Percentiles rank a stretch among this genome's conserved stretches.
Conservation (phyloP, 2,329 filamentous ascomycete genomes). For the Cyphellophora attinorum region DNA sequence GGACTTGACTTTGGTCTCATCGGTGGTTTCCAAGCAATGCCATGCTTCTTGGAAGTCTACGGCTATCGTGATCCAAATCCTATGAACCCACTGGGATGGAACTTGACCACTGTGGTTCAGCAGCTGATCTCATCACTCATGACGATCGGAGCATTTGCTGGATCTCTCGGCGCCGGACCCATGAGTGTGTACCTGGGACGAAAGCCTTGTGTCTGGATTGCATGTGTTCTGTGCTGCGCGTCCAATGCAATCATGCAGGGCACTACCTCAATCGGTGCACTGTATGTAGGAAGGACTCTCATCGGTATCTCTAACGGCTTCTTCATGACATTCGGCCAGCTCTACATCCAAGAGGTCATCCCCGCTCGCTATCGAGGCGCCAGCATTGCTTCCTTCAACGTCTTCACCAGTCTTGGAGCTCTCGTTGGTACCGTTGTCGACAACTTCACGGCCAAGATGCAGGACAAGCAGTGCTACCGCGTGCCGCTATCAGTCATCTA, state of each 20-base stretch:
- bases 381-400: slow-evolving; percentile 39
- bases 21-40: slow-evolving; percentile 24
- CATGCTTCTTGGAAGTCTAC: slow-evolving; percentile 22
- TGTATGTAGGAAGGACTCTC: slow-evolving; percentile 46
- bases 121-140: slow-evolving; percentile 37
- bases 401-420: slow-evolving; percentile 36
- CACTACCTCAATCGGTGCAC: slow-evolving; percentile 41
- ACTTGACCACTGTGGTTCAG: slow-evolving; percentile 29
- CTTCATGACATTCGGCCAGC: slow-evolving; percentile 47
- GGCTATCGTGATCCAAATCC: slow-evolving; percentile 14
- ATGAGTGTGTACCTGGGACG: slow-evolving; percentile 34
- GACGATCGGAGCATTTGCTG: slow-evolving; percentile 36
- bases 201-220: slow-evolving; percentile 35
- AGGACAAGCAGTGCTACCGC: slow-evolving; percentile 27
- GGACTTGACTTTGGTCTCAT: slow-evolving; percentile 23
- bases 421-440: slow-evolving; percentile 37
- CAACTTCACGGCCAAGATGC: slow-evolving; percentile 31
- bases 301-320: slow-evolving; percentile 49
- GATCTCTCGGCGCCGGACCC: slow-evolving; percentile 25
- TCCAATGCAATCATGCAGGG: slow-evolving; percentile 52
- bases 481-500: slow-evolving; percentile 26
- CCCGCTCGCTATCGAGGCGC: slow-evolving; percentile 42
- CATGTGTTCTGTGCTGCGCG: slow-evolving; percentile 39
- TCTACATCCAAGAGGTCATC: slow-evolving; percentile 42
- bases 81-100: slow-evolving; percentile 25